Percentiles rank a stretch among this genome's conserved stretches.
Conservation (phyloP, 176 grass and related monocot species). For the Areca catechu region DNA sequence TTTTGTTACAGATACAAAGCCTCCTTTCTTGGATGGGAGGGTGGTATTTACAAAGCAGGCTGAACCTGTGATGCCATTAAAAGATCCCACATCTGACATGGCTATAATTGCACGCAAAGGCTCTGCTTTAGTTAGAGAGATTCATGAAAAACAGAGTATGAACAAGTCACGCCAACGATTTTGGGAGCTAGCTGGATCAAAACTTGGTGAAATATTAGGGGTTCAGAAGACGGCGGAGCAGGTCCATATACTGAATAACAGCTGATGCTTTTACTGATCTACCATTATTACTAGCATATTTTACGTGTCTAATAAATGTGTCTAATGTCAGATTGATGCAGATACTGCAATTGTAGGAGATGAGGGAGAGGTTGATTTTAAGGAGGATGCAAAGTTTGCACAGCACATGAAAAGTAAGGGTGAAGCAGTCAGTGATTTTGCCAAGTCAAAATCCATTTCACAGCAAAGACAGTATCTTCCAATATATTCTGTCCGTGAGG, state of each 20-base stretch:
- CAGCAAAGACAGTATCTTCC: constrained; percentile 98
- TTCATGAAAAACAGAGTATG: constrained; percentile 96
- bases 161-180: constrained; percentile 95
- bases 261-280: no score
- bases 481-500: constrained; percentile 91
- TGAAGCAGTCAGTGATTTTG: constrained; percentile 98
- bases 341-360: constrained; percentile 93
- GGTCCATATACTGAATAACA: constrained; percentile 8
- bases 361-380: constrained; percentile 94
- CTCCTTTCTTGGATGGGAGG: constrained; percentile 84
- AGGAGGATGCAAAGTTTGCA: constrained; percentile 90
- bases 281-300: no score
- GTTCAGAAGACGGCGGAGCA: constrained; percentile 93
- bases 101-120: constrained; percentile 96
- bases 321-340: constrained; percentile 67
- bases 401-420: constrained; percentile 81
- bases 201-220: constrained; percentile 94
- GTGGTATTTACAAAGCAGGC: constrained; percentile 98
- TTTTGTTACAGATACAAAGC: constrained; percentile 67
- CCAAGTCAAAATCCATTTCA: constrained; percentile 84
- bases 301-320: background rate
- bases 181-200: constrained; percentile 99
- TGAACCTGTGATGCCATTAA: constrained; percentile 92
- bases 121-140: constrained; percentile 80
- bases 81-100: constrained; percentile 97